Evolutionary conservation across 192 early-diverging fungal genomes (phyloP), one percentile per base, ranked within the genome.

Genomic region (Oehlia diaphana): DNA sequence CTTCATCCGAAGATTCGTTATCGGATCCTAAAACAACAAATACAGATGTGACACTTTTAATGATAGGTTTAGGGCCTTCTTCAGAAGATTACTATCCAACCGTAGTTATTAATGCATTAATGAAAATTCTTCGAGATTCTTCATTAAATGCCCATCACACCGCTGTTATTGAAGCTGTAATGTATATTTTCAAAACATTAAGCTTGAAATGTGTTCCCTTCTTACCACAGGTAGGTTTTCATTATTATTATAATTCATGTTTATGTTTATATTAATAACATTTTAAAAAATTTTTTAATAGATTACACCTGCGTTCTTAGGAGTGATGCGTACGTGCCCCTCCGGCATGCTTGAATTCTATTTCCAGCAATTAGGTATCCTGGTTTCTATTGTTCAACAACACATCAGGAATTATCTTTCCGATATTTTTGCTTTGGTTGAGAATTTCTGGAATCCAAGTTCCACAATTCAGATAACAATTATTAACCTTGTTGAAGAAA

Each of bases 131-230:
- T 49, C 81, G 91, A 63, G 95, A 97, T 82, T 88, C 92, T 9
- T 92, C 93, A 2, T 84, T 97, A 33, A 92, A 91, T 77, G 87
- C 89, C 23, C 93, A 95, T 78, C 96, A 99, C 83, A 92, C 92
- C 16, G 90, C 92, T 7, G 96, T 95, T 0, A 92, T 96, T 53
- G 92, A 95, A 65, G 96, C 96, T 7, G 90, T 98, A 49, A 94
- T 98, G 88, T 93, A 94, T 50, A 97, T 99, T 72, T 99, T 97
- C 86, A 94, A 94, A 67, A 92, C 96, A 0, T 83, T 96, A 2
- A 94, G 95, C 4, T 78, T 96, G 14, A 95, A 96, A 81, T 92
- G 93, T 76, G 95, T 96, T 23, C 94, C 93, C n/a, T 96, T 95
- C 76, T 85, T 97, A 70, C 94, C 93, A 13, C 91, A 93, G 86